These are phyloP conservation scores for Penicillium paxilli DNA, from an alignment of 495 filamentous ascomycete species.

Conservation along the genomic window DNA sequence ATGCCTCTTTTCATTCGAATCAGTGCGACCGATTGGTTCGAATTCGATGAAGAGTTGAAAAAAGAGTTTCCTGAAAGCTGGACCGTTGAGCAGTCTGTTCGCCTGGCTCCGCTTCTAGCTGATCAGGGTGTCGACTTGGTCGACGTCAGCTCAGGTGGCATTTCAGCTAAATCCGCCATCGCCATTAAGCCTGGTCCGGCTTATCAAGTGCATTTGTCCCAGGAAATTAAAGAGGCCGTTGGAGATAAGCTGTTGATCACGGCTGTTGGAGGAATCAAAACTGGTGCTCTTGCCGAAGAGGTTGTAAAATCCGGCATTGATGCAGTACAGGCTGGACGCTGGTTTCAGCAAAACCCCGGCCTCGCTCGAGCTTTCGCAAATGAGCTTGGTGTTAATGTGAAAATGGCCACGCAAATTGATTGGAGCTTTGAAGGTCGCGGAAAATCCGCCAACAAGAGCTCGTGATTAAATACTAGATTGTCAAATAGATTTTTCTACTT, in stretches of 20 bases:
- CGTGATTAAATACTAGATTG: too few species aligned
- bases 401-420: slow-evolving; percentile 66
- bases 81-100: slow-evolving; percentile 56
- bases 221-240: slow-evolving; percentile 57
- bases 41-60: slow-evolving; percentile 40
- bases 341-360: slow-evolving; percentile 69
- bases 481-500: too few species aligned
- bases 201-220: slow-evolving; percentile 65
- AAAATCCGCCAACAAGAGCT: too few species aligned
- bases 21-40: slow-evolving; percentile 60
- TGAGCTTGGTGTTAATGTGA: slow-evolving; percentile 61
- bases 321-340: slow-evolving; percentile 58
- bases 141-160: slow-evolving; percentile 63
- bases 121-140: slow-evolving; percentile 61
- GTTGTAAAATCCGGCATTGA: slow-evolving; percentile 59
- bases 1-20: slow-evolving; percentile 70
- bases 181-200: slow-evolving; percentile 51
- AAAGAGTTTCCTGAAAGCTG: too few species aligned
- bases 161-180: slow-evolving; percentile 56
- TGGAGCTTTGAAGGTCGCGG: slow-evolving; percentile 49
- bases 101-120: slow-evolving; percentile 52
- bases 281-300: slow-evolving; percentile 54
- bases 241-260: slow-evolving; percentile 58
- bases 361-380: slow-evolving; percentile 69
- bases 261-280: slow-evolving; percentile 62